Conservation (phyloP, 108 stramenopile species). For the Cyclotella atomus region DNA sequence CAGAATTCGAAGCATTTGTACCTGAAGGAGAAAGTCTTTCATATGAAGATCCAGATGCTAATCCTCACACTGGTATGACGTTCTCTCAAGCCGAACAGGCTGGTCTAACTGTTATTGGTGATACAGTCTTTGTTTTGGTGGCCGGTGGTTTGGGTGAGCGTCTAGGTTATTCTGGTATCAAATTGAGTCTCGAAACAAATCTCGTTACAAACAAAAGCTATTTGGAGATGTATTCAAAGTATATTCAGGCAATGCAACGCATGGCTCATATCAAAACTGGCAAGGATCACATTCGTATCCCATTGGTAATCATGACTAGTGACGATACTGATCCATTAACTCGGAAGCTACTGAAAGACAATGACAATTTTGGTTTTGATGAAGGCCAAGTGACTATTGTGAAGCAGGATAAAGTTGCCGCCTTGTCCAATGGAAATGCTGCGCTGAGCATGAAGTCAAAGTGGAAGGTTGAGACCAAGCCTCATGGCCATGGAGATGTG, state of each 20-base stretch:
- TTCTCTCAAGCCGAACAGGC: constrained; percentile 78
- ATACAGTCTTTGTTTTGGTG: constrained; percentile 83
- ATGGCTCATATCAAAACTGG: constrained; percentile 71
- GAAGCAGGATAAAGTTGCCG: constrained; percentile 95
- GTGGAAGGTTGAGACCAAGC: constrained; percentile 95
- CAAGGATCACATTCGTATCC: constrained; percentile 71
- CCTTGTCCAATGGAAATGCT: constrained; percentile 87
- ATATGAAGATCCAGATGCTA: constrained; percentile 60
- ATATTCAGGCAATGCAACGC: constrained; percentile 94
- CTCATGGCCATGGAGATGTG: constrained; percentile 99
- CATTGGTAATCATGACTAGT: constrained; percentile 98
- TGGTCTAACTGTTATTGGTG: constrained; percentile 64
- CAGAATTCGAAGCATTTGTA: constrained; percentile 90
- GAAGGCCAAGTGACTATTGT: constrained; percentile 79
- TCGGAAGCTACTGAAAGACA: constrained; percentile 81
- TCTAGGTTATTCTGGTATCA: constrained; percentile 98
- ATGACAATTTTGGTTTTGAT: constrained; percentile 93
- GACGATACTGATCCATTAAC: constrained; percentile 97
- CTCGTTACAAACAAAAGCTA: constrained; percentile 74
- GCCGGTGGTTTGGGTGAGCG: constrained; percentile 98
- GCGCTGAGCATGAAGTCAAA: constrained; percentile 86
- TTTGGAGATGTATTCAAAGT: constrained; percentile 83
- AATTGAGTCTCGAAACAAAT: constrained; percentile 90
- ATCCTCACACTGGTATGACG: constrained; percentile 77
- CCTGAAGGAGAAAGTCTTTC: constrained; percentile 89